These are phyloP conservation scores for Chenopodium berlandieri DNA, from an alignment of 148 eudicot genomes.

Conservation along the genomic window DNA sequence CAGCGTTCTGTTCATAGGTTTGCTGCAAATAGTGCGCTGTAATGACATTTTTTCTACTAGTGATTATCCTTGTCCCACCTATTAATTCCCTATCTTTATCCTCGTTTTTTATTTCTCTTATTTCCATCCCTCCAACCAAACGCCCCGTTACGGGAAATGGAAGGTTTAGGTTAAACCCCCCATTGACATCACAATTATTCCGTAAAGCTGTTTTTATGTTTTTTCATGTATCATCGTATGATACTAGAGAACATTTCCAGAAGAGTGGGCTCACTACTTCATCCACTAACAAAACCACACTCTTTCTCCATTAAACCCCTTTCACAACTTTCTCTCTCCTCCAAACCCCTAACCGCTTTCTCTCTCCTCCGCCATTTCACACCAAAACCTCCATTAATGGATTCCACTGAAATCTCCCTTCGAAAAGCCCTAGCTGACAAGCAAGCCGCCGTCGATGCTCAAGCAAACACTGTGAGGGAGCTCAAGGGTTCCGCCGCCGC, in stretches of 20 bases:
- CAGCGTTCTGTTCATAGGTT: too few species aligned
- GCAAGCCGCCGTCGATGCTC: conserved; percentile 45
- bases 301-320: conserved; percentile 7
- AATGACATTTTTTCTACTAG: too few species aligned
- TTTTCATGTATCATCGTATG: not conserved
- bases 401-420: conserved; percentile 35
- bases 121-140: too few species aligned
- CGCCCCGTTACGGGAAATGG: too few species aligned
- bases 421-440: conserved; percentile 38
- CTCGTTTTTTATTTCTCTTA: too few species aligned
- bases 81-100: too few species aligned
- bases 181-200: too few species aligned
- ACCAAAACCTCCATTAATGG: conserved; percentile 1
- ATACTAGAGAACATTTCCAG: not conserved
- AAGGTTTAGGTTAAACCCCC: too few species aligned
- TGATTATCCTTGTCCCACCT: too few species aligned
- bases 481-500: conserved; percentile 35
- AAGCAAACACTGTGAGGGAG: conserved; percentile 38
- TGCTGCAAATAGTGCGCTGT: too few species aligned
- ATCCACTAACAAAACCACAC: not conserved
- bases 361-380: not conserved
- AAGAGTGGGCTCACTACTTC: not conserved
- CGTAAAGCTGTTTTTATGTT: too few species aligned
- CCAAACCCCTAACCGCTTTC: not conserved
- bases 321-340: not conserved